phyloP scores from a whole-genome alignment of 1,139 yeast species.

The Pneumocystis wakefieldiae region DNA sequence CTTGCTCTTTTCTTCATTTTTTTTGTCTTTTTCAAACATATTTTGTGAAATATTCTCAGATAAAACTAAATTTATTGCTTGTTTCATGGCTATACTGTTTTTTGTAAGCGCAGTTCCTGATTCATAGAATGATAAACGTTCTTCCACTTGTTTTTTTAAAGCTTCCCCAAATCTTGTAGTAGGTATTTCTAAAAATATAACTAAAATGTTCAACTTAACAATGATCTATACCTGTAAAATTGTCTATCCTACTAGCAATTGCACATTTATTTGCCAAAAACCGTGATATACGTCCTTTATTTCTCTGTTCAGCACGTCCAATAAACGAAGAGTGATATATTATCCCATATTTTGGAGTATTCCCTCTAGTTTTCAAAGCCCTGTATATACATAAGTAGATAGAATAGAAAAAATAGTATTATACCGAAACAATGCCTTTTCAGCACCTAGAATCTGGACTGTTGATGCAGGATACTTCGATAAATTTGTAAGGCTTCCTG shows the following conservation, averaged over 20 bases:
- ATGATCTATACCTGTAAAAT: constrained; percentile 34
- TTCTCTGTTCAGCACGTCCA: constrained; percentile 93
- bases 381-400: background rate
- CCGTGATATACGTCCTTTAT: constrained; percentile 98
- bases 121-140: constrained; percentile 87
- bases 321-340: constrained; percentile 93
- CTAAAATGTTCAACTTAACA: background rate
- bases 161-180: constrained; percentile 72
- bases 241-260: constrained; percentile 95
- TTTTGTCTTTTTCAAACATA: constrained; percentile 28
- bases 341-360: constrained; percentile 96
- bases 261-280: constrained; percentile 98
- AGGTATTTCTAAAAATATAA: constrained; percentile 24
- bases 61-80: constrained; percentile 59
- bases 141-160: constrained; percentile 92
- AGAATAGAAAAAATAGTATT: background rate
- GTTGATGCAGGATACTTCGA: constrained; percentile 99
- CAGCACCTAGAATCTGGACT: constrained; percentile 97
- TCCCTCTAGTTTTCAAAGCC: constrained; percentile 95
- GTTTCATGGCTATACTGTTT: constrained; percentile 84
- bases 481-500: constrained; percentile 84
- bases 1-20: constrained; percentile 21
- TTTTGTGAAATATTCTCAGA: constrained; percentile 29
- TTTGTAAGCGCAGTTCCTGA: constrained; percentile 95
- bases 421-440: constrained; percentile 82